Percentiles rank a stretch among this genome's conserved stretches.
Evolutionary conservation across 441 rosid species (phyloP).

Genomic region (Adansonia rubrostipa): DNA sequence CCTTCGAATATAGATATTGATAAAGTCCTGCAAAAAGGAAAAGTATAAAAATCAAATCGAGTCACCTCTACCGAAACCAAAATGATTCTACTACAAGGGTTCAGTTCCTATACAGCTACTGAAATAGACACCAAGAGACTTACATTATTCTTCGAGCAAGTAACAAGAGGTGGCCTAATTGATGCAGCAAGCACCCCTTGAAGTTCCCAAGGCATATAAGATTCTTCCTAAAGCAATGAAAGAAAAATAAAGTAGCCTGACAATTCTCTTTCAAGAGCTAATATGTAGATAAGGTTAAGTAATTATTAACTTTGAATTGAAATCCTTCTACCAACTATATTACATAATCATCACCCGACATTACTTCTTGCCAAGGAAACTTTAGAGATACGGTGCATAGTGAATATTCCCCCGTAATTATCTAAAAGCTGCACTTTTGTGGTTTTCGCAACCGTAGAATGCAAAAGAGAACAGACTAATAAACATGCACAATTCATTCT

Average conservation of each 20-base stretch:
- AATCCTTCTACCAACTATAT: background rate
- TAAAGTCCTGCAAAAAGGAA: slow-evolving; percentile 49
- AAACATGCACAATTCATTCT: background rate
- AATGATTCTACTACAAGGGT: background rate
- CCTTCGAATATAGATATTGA: slow-evolving; percentile 55
- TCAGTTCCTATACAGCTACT: slow-evolving; percentile 3
- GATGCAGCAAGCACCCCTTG: slow-evolving; percentile 46
- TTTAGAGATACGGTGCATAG: background rate
- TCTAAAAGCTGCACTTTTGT: background rate
- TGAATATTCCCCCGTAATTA: background rate
- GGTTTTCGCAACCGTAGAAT: background rate
- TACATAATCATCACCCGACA: background rate
- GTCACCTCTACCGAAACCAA: background rate
- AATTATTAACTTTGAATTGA: background rate
- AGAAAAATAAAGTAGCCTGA: background rate
- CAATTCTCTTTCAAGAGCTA: background rate
- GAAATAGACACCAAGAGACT: slow-evolving; percentile 28
- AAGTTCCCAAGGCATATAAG: slow-evolving; percentile 42
- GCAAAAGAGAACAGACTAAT: background rate
- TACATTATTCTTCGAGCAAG: slow-evolving; percentile 64
- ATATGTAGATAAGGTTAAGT: background rate
- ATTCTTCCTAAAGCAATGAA: slow-evolving; percentile 54
- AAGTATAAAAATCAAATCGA: background rate
- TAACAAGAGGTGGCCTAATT: slow-evolving; percentile 48
- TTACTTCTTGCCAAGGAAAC: slow-evolving; percentile 3